Percentiles rank a stretch among this genome's conserved stretches.
phyloP scores from a whole-genome alignment of 139 green algal genomes.

The Coelastrella sp. region DNA sequence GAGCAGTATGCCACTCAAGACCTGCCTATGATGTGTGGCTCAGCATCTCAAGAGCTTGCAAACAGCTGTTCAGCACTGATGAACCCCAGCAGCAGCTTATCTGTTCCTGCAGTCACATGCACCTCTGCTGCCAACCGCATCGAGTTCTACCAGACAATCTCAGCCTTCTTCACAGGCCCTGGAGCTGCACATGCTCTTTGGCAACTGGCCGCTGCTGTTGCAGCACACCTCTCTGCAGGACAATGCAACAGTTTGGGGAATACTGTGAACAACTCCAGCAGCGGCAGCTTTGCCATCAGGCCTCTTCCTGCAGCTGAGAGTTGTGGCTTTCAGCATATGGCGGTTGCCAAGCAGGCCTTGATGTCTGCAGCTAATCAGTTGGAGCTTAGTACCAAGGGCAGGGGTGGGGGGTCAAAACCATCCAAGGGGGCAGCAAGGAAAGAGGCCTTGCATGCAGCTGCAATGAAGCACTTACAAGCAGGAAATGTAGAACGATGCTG shows the following conservation, averaged over 20 bases:
- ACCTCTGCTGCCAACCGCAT: neutral
- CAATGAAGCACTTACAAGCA: conserved; percentile 50
- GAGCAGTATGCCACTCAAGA: neutral
- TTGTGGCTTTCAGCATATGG: conserved; percentile 45
- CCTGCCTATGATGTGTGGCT: conserved; percentile 4
- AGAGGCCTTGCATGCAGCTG: conserved; percentile 50
- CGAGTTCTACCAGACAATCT: neutral
- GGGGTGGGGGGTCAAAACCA: neutral
- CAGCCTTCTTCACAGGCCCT: neutral
- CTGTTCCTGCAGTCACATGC: neutral
- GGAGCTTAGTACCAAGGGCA: conserved; percentile 47
- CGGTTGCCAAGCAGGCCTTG: conserved; percentile 6
- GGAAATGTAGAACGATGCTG: conserved; percentile 58
- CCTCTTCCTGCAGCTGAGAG: neutral
- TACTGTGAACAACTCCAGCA: neutral
- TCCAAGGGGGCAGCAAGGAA: conserved; percentile 7
- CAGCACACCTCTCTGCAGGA: neutral
- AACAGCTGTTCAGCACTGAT: neutral
- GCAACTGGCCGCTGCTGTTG: conserved; percentile 35
- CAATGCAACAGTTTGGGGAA: neutral
- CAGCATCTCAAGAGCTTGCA: conserved; percentile 10
- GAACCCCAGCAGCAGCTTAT: neutral
- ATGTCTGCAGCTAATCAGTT: conserved; percentile 51
- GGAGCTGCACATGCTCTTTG: conserved; percentile 2
- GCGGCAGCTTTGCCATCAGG: neutral